These are phyloP conservation scores for Aeschynomene evenia DNA, from an alignment of 306 rosid species.

Conservation along the genomic window DNA sequence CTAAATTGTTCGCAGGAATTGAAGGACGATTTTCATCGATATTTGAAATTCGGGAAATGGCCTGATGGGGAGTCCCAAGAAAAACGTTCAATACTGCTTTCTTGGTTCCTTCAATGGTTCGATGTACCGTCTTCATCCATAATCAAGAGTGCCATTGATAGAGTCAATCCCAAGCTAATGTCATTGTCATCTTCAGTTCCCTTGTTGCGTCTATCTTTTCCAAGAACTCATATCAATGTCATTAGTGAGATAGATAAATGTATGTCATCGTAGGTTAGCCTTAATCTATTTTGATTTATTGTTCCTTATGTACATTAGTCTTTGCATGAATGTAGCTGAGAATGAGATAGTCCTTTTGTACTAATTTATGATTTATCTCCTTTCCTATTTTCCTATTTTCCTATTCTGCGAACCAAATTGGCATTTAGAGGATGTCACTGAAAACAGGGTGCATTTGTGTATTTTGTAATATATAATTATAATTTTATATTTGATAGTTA, in stretches of 20 bases:
- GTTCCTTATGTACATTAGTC: background rate
- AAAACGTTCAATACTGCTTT: constrained; percentile 60
- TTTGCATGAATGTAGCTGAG: background rate
- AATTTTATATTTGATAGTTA: background rate
- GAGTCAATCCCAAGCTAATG: constrained; percentile 57
- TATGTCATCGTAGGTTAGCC: constrained; percentile 34
- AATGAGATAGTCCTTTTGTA: too few relatives aligned
- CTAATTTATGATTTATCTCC: background rate
- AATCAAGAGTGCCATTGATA: constrained; percentile 47
- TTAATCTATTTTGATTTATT: background rate
- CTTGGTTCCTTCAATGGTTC: constrained; percentile 93
- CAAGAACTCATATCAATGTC: constrained; percentile 60
- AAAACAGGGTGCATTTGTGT: background rate
- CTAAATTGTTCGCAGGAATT: constrained; percentile 56
- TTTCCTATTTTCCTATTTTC: background rate
- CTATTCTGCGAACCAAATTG: background rate
- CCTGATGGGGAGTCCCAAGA: constrained; percentile 58
- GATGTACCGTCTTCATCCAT: constrained; percentile 67
- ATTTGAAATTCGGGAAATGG: constrained; percentile 73
- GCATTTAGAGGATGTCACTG: background rate
- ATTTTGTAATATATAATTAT: background rate
- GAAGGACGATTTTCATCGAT: constrained; percentile 62
- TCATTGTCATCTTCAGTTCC: constrained; percentile 69
- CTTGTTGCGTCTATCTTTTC: constrained; percentile 66
- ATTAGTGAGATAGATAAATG: constrained; percentile 60